These are phyloP conservation scores for Phytophthora europaea DNA, from an alignment of 352 stramenopile species.

Conservation along the genomic window DNA sequence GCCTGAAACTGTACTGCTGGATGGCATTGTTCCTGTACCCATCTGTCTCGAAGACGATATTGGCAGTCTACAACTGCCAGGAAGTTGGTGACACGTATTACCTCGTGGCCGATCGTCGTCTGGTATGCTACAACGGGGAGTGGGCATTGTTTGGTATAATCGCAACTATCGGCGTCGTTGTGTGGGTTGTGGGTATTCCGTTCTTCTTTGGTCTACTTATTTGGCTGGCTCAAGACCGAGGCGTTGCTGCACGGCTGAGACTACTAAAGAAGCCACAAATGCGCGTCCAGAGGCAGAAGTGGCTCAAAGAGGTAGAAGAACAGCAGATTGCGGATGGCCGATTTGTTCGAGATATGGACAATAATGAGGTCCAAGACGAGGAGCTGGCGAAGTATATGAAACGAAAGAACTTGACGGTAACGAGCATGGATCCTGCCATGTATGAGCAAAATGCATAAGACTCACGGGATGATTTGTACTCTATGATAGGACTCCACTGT, in stretches of 20 bases:
- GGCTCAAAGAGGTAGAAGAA: constrained; percentile 65
- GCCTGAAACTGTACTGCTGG: constrained; percentile 84
- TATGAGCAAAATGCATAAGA: not conserved
- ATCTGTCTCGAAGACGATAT: constrained; percentile 80
- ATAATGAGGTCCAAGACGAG: constrained; percentile 64
- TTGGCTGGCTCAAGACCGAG: constrained; percentile 66
- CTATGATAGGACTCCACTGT: constrained; percentile 68
- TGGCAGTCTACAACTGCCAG: constrained; percentile 87
- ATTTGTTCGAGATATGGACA: constrained; percentile 67
- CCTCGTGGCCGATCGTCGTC: constrained; percentile 70
- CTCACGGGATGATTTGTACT: constrained; percentile 1
- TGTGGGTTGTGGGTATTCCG: constrained; percentile 83
- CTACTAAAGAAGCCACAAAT: constrained; percentile 59
- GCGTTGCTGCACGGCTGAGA: constrained; percentile 56
- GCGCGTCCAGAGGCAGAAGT: constrained; percentile 58
- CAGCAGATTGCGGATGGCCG: constrained; percentile 59
- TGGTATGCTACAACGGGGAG: constrained; percentile 73
- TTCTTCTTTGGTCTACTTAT: constrained; percentile 87
- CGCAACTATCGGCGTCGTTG: constrained; percentile 58
- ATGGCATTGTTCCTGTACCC: constrained; percentile 81
- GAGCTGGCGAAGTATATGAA: constrained; percentile 83
- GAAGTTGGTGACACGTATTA: constrained; percentile 71
- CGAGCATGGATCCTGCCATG: not conserved
- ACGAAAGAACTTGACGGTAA: constrained; percentile 75
- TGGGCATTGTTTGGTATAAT: constrained; percentile 77